Base-by-base conservation (phyloP, 148 eudicot genomes). In the Talinum fruticosum region DNA sequence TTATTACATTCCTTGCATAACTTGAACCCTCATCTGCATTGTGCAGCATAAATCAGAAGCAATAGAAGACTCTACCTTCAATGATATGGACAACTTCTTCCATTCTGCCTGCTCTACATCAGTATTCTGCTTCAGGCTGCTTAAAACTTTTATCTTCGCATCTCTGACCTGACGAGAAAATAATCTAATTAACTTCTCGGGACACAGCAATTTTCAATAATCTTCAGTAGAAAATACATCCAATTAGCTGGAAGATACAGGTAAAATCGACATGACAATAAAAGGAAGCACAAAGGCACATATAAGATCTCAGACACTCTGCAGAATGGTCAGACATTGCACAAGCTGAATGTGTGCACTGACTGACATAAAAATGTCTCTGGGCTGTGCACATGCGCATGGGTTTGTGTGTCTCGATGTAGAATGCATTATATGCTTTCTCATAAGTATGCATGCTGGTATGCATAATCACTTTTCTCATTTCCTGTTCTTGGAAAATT, bases 101-200 rank as follows among this genome's bases (percentile, higher is more conserved):
- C 98, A 93, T 72, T 87, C 98, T 32, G 83, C 66, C 23, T 83
- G 87, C 44, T 96, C 99, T 77, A 91, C 95, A n/a, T 85, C 90
- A 66, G 85, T 90, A 74, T 79, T 86, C 84, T 79, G 90, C 82
- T 90, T 91, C 80, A 93, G 88, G 82, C 93, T 93, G 67, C 89
- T 82, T 59, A 96, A 81, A 78, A 96, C 84, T 83, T 86, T 93
- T 74, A 96, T 89, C 89, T 96, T 93, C 54, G 92, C 91, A 85
- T 93, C 93, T 37, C 98, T 89, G 66, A 93, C 95, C 99, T 96
- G 82, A 81, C 30, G 75, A 82, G 44, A 79, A 53, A 54, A 24
- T 73, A 75, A 29, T 67, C 10, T 61, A 66, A 76, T 62, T 47
- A 54, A 47, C 37, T 59, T 64, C 10, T 16, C 24, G 65, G 14